Evolutionary conservation across 176 grass and related monocot species (phyloP), one percentile per base, ranked within the genome.

Genomic region (Carex pumila): DNA sequence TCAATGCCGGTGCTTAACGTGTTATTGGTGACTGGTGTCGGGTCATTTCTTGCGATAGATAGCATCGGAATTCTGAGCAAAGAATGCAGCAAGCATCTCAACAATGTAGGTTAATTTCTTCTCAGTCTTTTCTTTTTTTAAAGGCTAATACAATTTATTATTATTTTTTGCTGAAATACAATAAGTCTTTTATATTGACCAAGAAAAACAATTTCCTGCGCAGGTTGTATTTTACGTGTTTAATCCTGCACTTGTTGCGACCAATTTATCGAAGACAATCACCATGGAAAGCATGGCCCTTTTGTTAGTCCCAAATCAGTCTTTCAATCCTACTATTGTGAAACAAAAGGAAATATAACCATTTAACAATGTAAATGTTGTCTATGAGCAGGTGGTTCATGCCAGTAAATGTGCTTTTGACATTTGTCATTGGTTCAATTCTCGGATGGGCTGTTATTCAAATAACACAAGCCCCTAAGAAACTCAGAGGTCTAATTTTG

Each of bases 161-260:
- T 21, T 3, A 50, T 21, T 74, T 21, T 70, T 21, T 25, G 1
- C 31, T 78, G 17, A 74, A 83, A 14, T 61, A 59, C 8, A 29
- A 91, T 2, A 18, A 79, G 12, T 55, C 5, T 17, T 80, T 36
- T 34, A 56, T 56, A 18, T 64, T 52, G 59, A 54, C 60, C 47
- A 68, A 83, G 22, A 52, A 52, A 50, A 64, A 86, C 18, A 4
- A 70, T 22, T 86, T 4, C 61, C 31, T 21, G 32, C 84, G 18
- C 87, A 98, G 95, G 53, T 98, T 17, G 95, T 98, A 3, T 98
- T 95, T 82, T 95, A 95, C 57, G 92, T 98, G 7, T 98, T 98
- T 55, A 95, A 86, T 85, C 92, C 92, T 10, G 87, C 75, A 19
- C 89, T 98, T 61, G 70, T 95, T 3, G 21, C 87, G 4, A 75